A percentile compares a stretch with the other conserved stretches of the same genome.
Evolutionary conservation across 2,329 filamentous ascomycete species (phyloP).

Genomic region (Sporothrix schenckii): DNA sequence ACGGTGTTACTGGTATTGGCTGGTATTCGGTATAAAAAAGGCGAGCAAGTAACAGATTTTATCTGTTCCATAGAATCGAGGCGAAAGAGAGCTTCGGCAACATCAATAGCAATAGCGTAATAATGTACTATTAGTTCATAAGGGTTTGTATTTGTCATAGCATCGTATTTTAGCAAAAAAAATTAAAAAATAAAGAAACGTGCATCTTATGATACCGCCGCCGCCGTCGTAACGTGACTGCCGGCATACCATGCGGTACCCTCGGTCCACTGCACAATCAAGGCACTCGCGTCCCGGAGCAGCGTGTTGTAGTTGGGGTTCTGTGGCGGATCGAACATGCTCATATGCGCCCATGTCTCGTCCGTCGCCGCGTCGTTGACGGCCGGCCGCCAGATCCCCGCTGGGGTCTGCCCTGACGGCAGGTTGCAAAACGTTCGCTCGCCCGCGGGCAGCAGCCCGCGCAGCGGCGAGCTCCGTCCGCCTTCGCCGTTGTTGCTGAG

Average conservation of each 20-base stretch:
- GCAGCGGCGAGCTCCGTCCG: conserved; percentile 48
- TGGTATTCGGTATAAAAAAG: neutral
- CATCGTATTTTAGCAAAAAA: neutral
- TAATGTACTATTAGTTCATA: conserved; percentile 6
- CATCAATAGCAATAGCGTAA: neutral
- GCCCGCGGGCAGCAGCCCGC: conserved; percentile 63
- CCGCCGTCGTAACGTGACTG: conserved; percentile 42
- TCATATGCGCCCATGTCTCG: conserved; percentile 79
- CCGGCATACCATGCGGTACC: conserved; percentile 69
- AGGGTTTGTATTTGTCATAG: neutral
- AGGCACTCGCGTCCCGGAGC: conserved; percentile 64
- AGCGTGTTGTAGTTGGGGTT: conserved; percentile 74
- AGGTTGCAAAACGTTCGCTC: conserved; percentile 88
- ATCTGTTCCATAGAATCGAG: neutral
- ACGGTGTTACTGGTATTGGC: neutral
- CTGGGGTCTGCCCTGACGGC: conserved; percentile 52
- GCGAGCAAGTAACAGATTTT: neutral
- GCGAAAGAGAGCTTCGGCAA: neutral
- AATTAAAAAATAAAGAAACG: no score
- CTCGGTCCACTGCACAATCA: conserved; percentile 66
- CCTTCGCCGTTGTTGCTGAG: conserved; percentile 53
- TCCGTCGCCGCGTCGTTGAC: conserved; percentile 79
- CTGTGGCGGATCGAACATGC: conserved; percentile 71
- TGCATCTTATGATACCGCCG: neutral
- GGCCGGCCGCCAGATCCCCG: conserved; percentile 67